phyloP scores from a whole-genome alignment of 164 flowering plant genomes.

The Aristolochia californica region DNA sequence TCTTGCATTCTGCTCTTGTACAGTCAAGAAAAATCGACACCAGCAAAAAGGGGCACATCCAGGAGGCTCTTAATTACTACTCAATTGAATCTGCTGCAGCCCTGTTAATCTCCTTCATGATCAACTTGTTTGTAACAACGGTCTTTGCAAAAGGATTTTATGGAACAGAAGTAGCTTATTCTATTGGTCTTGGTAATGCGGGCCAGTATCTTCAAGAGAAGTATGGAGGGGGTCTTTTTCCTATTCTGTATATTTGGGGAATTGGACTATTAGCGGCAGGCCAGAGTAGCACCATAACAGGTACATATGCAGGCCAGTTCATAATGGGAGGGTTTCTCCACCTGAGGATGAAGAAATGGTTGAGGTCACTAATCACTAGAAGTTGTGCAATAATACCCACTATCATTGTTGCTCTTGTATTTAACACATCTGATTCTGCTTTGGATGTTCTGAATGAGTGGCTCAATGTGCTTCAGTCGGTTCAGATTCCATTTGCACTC shows the following conservation, averaged over 20 bases:
- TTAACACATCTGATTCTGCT: slow-evolving; percentile 56
- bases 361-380: slow-evolving; percentile 72
- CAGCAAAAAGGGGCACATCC: slow-evolving; percentile 48
- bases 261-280: slow-evolving; percentile 90
- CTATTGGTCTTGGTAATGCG: slow-evolving; percentile 78
- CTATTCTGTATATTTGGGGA: slow-evolving; percentile 86
- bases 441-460: slow-evolving; percentile 80
- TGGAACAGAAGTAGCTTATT: slow-evolving; percentile 48
- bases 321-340: slow-evolving; percentile 94
- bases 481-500: slow-evolving; percentile 86
- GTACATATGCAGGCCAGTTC: slow-evolving; percentile 94
- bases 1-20: slow-evolving; percentile 85
- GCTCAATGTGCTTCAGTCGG: slow-evolving; percentile 89
- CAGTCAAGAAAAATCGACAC: slow-evolving; percentile 73
- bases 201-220: slow-evolving; percentile 77
- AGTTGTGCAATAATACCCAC: slow-evolving; percentile 88
- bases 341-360: slow-evolving; percentile 76
- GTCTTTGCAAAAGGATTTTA: slow-evolving; percentile 84
- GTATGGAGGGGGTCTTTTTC: slow-evolving; percentile 76
- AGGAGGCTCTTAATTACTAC: slow-evolving; percentile 80
- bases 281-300: slow-evolving; percentile 92
- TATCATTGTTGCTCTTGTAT: slow-evolving; percentile 63
- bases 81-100: slow-evolving; percentile 70
- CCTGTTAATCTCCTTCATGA: slow-evolving; percentile 58
- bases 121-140: slow-evolving; percentile 77